Evolutionary conservation across 768 basidiomycete species (phyloP).

Genomic region (Asterophora lycoperdoides): DNA sequence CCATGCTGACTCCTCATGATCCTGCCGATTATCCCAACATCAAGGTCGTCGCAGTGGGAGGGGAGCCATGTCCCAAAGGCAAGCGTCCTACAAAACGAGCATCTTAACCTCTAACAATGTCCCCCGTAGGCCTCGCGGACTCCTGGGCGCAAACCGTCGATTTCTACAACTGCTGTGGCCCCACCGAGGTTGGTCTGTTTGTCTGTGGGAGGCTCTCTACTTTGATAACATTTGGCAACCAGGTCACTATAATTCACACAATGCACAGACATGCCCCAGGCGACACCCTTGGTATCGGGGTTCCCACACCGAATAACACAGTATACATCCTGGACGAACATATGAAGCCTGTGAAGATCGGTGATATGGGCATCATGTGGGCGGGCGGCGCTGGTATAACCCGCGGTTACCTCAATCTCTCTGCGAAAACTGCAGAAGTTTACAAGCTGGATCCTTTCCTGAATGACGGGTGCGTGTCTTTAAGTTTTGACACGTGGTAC

Average conservation of each 20-base stretch:
- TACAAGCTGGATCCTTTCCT: conserved; percentile 48
- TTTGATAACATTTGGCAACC: not conserved
- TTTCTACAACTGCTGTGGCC: conserved; percentile 50
- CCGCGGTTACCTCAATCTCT: conserved; percentile 50
- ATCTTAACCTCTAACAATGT: not conserved
- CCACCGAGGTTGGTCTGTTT: conserved; percentile 38
- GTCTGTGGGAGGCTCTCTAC: not conserved
- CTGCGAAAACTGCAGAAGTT: conserved; percentile 46
- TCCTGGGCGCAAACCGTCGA: conserved; percentile 37
- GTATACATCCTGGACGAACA: conserved; percentile 36
- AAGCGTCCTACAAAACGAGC: conserved; percentile 4
- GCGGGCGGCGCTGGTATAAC: conserved; percentile 53
- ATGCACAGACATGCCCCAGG: conserved; percentile 39
- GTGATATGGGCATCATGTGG: conserved; percentile 45
- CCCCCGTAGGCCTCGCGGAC: conserved; percentile 29
- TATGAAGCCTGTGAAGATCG: conserved; percentile 32
- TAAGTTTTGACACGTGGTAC: not conserved
- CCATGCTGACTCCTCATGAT: conserved; percentile 43
- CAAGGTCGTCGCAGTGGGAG: conserved; percentile 46
- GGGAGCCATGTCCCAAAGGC: conserved; percentile 50
- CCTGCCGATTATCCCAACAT: conserved; percentile 48
- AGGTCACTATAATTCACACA: conserved; percentile 52
- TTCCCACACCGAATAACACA: conserved; percentile 46
- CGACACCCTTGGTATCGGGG: conserved; percentile 39
- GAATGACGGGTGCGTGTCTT: conserved; percentile 39